Evolutionary conservation across 2,329 filamentous ascomycete genomes (phyloP), one percentile per base, ranked within the genome.

Genomic region (Magnaporthiopsis rhizophila): DNA sequence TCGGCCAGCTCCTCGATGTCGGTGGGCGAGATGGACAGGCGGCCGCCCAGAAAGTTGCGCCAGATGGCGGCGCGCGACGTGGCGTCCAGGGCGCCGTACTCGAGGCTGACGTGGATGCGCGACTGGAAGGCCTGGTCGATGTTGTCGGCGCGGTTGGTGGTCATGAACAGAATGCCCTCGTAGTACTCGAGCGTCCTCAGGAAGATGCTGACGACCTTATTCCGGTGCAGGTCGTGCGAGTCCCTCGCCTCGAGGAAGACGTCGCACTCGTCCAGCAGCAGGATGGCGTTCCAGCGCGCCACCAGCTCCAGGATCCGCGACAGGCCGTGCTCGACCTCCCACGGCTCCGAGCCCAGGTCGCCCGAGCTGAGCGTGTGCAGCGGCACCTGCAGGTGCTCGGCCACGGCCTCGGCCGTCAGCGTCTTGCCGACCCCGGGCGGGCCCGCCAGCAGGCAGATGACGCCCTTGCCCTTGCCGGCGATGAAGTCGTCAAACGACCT

Each of bases 251-350:
- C 65, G 26, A 71, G 64, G 34, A 70, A 69, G 53, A 69, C 67
- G 68, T 88, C 86, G 28, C 85, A 88, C 76, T 91, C 89, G 70
- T 91, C 89, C 1, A 91, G 82, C 3, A 92, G 80, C 0, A 91
- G 78, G 2, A 92, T 84, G 0, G 88, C 88, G 59, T 88, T 86
- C 89, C 89, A 91, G 1, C 82, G 82, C 66, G 89, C 86, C 1
- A 89, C 89, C 66, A 93, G 87, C 71, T 90, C 87, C 66, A 93
- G 81, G 65, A 90, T 88, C 65, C 84, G 84, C 70, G 83, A 84
- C 38, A 91, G 80, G 68, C 87, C 86, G 13, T 77, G 77, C 73
- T 91, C 90, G 0, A 93, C 81, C 21, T 82, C 82, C 65, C 82
- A 80, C 0, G 87, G 83, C 64, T 88, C 83, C 1, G 86, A 86